Base-by-base conservation (phyloP, 2,329 filamentous ascomycete species). In the Alternaria tenuissima region DNA sequence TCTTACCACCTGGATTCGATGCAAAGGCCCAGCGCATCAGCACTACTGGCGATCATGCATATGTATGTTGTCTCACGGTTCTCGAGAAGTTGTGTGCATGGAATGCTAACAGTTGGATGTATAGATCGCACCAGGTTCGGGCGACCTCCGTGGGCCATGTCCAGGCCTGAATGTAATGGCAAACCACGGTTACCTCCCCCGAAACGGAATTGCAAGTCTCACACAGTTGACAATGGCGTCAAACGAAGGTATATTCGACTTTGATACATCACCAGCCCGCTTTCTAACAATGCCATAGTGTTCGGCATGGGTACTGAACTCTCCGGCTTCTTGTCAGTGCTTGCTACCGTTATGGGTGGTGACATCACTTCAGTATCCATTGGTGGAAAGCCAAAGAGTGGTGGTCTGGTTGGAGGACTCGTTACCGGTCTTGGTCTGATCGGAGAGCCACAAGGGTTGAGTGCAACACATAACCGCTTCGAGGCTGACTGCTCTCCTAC, bases 171-270 rank as follows among this genome's bases (percentile, higher is more conserved):
- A 77, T 32, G 66, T 72, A 11, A 65, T 73, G 47, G 73, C 74
- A 7, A 77, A 77, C 41, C 74, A 76, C 55, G 65, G 64, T 20
- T 69, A 77, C 57, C 57, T 78, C n/a, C 72, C 75, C 7, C 70
- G 67, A 36, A 63, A 74, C 52, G 77, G 76, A 36, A 71, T 66
- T 24, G 20, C 64, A 22, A 53, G 59, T 8, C 56, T 58, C 7
- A 53, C 56, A 22, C 59, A 66, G 38, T 53, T 46, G 14, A 38
- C 47, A 6, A 30, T 22, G 18, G 24, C 24, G 32, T 39, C 26
- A 4, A 48, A 53, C 6, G 26, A 41, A 53, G 51, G 36, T 41
- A 53, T 7, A 14, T 11, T 16, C n/a, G 14, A 0, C n/a, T 3
- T 4, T 16, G 4, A 4, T 7, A 4, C 4, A 3, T 11, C 5